These are phyloP conservation scores for Starmera dryadoides DNA, from an alignment of 805 yeast genomes.

Conservation along the genomic window DNA sequence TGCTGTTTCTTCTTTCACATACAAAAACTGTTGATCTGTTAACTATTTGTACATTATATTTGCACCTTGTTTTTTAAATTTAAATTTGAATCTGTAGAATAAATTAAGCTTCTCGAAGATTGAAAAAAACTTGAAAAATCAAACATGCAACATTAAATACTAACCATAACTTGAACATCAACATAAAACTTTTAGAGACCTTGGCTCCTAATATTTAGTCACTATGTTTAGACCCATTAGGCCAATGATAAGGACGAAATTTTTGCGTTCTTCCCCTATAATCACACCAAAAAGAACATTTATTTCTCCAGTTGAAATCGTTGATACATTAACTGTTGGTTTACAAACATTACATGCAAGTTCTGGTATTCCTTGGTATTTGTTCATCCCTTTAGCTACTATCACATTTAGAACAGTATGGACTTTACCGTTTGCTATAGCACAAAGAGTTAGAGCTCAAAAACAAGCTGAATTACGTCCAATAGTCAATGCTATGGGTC, in stretches of 20 bases:
- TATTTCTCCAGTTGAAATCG: conserved; percentile 7
- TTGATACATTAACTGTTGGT: conserved; percentile 19
- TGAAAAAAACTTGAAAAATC: no score
- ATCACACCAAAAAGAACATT: conserved; percentile 4
- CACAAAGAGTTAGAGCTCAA: conserved; percentile 61
- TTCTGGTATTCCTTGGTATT: conserved; percentile 79
- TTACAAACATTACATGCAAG: conserved; percentile 42
- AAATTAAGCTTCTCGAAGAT: no score
- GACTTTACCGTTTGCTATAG: conserved; percentile 73
- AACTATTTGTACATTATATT: no score
- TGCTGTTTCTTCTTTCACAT: no score
- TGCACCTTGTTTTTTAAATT: no score
- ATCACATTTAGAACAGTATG: conserved; percentile 53
- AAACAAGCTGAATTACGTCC: conserved; percentile 71
- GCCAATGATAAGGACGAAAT: neutral
- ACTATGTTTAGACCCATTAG: neutral
- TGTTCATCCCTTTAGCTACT: conserved; percentile 68
- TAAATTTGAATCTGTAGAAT: no score
- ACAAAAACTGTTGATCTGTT: no score
- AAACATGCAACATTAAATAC: no score
- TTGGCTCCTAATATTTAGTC: no score
- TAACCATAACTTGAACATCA: no score
- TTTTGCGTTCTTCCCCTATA: neutral
- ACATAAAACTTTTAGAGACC: no score
- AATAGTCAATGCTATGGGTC: conserved; percentile 64